These are phyloP conservation scores for Fusarium musae DNA, from an alignment of 2,329 filamentous ascomycete genomes.

Conservation along the genomic window DNA sequence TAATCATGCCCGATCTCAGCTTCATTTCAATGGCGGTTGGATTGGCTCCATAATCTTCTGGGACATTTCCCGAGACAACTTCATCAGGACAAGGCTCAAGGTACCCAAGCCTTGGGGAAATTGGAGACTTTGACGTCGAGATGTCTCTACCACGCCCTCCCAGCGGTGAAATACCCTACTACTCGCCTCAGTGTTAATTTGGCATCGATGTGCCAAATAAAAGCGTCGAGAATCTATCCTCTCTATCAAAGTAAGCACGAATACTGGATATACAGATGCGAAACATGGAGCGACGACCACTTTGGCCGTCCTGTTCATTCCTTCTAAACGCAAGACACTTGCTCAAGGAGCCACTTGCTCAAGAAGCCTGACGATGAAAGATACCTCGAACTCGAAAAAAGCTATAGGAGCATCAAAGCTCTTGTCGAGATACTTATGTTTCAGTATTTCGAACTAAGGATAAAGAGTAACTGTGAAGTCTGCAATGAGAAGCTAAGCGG, in stretches of 20 bases:
- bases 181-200: not conserved
- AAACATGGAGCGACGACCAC: rapidly evolving
- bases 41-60: not conserved
- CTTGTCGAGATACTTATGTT: not conserved
- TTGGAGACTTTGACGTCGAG: rapidly evolving
- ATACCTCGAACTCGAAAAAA: no score
- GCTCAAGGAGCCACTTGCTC: no score
- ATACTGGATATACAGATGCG: rapidly evolving
- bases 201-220: not conserved
- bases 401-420: no score
- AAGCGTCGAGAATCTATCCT: no score
- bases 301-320: not conserved
- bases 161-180: rapidly evolving
- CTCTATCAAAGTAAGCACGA: not conserved
- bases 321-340: not conserved
- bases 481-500: not conserved
- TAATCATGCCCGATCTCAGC: not conserved
- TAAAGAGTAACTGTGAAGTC: not conserved
- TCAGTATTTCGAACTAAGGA: not conserved
- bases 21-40: not conserved
- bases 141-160: not conserved
- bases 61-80: not conserved
- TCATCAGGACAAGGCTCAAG: not conserved
- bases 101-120: rapidly evolving
- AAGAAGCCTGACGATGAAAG: no score